These are phyloP conservation scores for Paraphaeosphaeria minitans DNA, from an alignment of 2,329 filamentous ascomycete species.

Conservation along the genomic window DNA sequence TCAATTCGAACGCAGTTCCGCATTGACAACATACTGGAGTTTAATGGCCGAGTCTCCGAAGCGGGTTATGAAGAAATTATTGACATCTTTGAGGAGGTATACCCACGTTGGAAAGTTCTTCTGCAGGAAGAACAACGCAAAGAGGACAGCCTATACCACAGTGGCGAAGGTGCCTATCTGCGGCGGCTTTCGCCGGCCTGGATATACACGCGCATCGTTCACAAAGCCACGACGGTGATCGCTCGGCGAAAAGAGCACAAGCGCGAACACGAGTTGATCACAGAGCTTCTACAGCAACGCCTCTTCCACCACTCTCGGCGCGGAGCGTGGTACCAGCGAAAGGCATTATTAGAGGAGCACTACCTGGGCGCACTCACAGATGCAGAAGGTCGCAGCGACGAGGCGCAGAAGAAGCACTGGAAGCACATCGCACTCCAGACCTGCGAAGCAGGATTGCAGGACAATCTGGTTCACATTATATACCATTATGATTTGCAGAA, in stretches of 20 bases:
- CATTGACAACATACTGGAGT: conserved; percentile 82
- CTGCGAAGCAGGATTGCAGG: conserved; percentile 85
- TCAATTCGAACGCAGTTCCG: conserved; percentile 80
- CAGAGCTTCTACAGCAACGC: conserved; percentile 76
- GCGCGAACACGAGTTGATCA: conserved; percentile 75
- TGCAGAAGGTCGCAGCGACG: conserved; percentile 45
- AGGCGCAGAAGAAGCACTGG: conserved; percentile 81
- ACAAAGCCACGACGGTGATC: conserved; percentile 81
- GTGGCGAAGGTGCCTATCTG: conserved; percentile 85
- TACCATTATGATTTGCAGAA: conserved; percentile 96
- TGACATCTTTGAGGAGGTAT: conserved; percentile 72
- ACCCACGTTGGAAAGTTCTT: conserved; percentile 79
- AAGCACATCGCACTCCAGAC: conserved; percentile 75
- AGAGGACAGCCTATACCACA: conserved; percentile 77
- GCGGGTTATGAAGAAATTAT: conserved; percentile 71
- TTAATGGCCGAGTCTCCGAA: conserved; percentile 70
- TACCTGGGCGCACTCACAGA: conserved; percentile 70
- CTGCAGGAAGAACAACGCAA: conserved; percentile 76
- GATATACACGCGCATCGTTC: conserved; percentile 89
- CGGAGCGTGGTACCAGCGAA: conserved; percentile 94
- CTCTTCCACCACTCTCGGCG: conserved; percentile 85
- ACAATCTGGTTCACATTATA: conserved; percentile 86
- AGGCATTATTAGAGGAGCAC: conserved; percentile 91
- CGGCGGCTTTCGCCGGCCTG: conserved; percentile 89
- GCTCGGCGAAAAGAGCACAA: conserved; percentile 81